Percentiles rank a stretch among this genome's conserved stretches.
Conservation (phyloP, 768 basidiomycete genomes). For the Macrolepiota albuminosa region DNA sequence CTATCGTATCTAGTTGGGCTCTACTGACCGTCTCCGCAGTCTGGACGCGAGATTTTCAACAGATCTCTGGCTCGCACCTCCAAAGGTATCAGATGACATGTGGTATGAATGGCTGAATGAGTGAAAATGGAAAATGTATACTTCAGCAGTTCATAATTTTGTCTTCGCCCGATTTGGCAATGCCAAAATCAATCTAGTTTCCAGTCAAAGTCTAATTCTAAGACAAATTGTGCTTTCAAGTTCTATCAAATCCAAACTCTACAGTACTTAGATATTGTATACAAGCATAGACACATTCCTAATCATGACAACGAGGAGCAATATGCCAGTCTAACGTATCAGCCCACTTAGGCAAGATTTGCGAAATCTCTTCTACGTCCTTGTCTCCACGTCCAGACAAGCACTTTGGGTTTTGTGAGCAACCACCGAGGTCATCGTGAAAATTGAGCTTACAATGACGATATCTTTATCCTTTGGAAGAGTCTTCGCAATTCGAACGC, state of each 20-base stretch:
- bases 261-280: not conserved
- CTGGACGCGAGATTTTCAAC: conserved; percentile 70
- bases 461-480: conserved; percentile 82
- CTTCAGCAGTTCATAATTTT: conserved; percentile 8
- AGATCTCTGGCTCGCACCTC: conserved; percentile 42
- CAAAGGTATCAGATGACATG: conserved; percentile 38
- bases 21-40: conserved; percentile 64
- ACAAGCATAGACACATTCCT: not conserved
- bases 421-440: not conserved
- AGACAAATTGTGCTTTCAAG: not conserved
- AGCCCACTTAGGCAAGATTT: conserved; percentile 93
- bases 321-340: conserved; percentile 93
- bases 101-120: not conserved
- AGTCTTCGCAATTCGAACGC: conserved; percentile 77
- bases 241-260: not conserved
- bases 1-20: not conserved
- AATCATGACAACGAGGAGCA: conserved; percentile 29
- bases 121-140: not conserved
- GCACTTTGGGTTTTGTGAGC: conserved; percentile 45
- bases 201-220: not conserved
- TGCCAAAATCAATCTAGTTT: not conserved
- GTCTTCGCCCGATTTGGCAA: conserved; percentile 10
- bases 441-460: conserved; percentile 68
- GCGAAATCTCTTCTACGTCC: conserved; percentile 95
- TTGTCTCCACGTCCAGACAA: conserved; percentile 96